Conservation (phyloP, 768 basidiomycete species). For the Erythrobasidium yunnanense region DNA sequence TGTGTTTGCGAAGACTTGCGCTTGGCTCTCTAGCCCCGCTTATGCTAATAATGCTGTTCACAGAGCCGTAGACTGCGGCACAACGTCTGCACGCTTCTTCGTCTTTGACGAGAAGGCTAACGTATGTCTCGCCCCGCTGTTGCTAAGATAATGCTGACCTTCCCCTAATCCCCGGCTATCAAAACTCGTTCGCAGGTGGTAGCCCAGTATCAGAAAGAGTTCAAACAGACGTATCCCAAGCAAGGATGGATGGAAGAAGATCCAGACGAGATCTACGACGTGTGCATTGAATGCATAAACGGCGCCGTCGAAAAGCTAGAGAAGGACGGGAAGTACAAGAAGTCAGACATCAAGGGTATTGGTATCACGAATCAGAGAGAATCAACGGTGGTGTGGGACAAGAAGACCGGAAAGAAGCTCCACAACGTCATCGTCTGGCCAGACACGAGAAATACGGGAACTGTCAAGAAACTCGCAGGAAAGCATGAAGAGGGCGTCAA, state of each 20-base stretch:
- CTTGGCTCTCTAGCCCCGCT: not conserved
- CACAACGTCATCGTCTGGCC: conserved; percentile 92
- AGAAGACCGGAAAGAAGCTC: conserved; percentile 73
- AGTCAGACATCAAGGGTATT: conserved; percentile 69
- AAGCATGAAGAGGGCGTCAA: conserved; percentile 61
- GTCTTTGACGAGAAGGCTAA: conserved; percentile 37
- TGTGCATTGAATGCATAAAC: conserved; percentile 65
- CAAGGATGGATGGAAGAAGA: conserved; percentile 50
- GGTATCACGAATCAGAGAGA: conserved; percentile 88
- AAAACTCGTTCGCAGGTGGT: conserved; percentile 51
- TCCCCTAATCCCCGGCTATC: not conserved
- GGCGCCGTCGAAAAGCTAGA: conserved; percentile 62
- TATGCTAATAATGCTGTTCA: not conserved
- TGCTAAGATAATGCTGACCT: not conserved
- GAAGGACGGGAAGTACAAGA: conserved; percentile 57
- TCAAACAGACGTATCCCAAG: conserved; percentile 53
- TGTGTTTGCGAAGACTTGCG: too few species aligned
- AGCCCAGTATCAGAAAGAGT: conserved; percentile 80
- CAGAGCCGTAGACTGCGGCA: conserved; percentile 36
- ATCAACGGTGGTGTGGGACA: conserved; percentile 87
- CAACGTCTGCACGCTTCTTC: conserved; percentile 37
- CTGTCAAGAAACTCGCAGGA: conserved; percentile 66
- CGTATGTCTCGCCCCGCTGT: conserved; percentile 1
- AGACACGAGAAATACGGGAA: conserved; percentile 79
- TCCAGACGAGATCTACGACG: conserved; percentile 64